These are phyloP conservation scores for Anthostomella pinea DNA, from an alignment of 2,329 filamentous ascomycete species.

Conservation along the genomic window DNA sequence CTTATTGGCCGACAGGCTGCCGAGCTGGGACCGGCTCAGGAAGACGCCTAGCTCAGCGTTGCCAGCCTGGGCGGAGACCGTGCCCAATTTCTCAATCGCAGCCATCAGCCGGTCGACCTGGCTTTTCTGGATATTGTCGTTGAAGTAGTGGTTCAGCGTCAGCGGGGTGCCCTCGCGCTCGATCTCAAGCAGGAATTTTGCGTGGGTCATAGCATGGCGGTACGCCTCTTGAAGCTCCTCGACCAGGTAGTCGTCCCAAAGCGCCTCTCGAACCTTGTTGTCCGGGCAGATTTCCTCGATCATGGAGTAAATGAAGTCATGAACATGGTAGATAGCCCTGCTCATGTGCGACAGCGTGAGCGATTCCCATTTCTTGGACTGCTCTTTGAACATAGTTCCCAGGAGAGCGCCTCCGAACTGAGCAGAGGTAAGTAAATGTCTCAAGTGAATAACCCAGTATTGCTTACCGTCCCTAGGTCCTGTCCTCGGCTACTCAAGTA, in stretches of 20 bases:
- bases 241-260: slow-evolving; percentile 38
- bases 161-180: slow-evolving; percentile 42
- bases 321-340: slow-evolving; percentile 40
- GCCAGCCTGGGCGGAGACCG: neutral
- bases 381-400: slow-evolving; percentile 43
- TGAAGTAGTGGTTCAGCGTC: slow-evolving; percentile 53
- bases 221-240: slow-evolving; percentile 43
- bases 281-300: slow-evolving; percentile 43
- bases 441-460: too few relatives aligned
- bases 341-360: slow-evolving; percentile 45
- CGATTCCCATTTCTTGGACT: slow-evolving; percentile 45
- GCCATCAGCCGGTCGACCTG: slow-evolving; percentile 22
- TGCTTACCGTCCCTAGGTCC: slow-evolving; percentile 40
- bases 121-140: slow-evolving; percentile 28
- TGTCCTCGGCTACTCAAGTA: slow-evolving; percentile 41
- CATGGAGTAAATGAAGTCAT: slow-evolving; percentile 42
- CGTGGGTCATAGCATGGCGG: slow-evolving; percentile 40
- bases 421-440: neutral
- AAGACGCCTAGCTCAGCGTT: slow-evolving; percentile 19
- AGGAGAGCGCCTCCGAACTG: slow-evolving; percentile 31
- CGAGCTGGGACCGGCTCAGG: slow-evolving; percentile 19
- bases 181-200: slow-evolving; percentile 46
- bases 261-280: slow-evolving; percentile 34
- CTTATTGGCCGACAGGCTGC: slow-evolving; percentile 26
- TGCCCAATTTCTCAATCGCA: slow-evolving; percentile 12